A percentile compares a stretch with the other conserved stretches of the same genome.
These are phyloP conservation scores for Fusarium mexicanum DNA, from an alignment of 2,329 filamentous ascomycete genomes.

Conservation along the genomic window DNA sequence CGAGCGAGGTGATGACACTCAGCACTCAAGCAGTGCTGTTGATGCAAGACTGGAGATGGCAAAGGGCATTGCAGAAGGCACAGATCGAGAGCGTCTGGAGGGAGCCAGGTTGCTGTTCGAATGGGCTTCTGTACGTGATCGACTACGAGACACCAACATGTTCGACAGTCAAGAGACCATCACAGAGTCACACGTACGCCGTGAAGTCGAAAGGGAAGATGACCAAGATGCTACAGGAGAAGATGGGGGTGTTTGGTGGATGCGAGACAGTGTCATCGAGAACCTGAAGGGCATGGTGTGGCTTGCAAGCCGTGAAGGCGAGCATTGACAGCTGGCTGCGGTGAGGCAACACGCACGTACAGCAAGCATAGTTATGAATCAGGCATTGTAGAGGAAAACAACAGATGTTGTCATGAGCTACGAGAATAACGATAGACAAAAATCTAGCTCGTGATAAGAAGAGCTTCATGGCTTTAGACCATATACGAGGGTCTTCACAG, in stretches of 20 bases:
- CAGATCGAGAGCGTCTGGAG: slow-evolving; percentile 55
- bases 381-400: not conserved
- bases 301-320: slow-evolving; percentile 56
- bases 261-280: slow-evolving; percentile 65
- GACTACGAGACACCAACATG: slow-evolving; percentile 42
- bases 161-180: slow-evolving; percentile 50
- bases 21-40: slow-evolving; percentile 63
- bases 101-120: slow-evolving; percentile 64
- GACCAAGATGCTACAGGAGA: slow-evolving; percentile 36
- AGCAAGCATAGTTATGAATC: not conserved
- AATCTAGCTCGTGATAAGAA: slow-evolving; percentile 10
- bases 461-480: not conserved
- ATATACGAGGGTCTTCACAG: slow-evolving; percentile 2
- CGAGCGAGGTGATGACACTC: slow-evolving; percentile 59
- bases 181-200: slow-evolving; percentile 37
- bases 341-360: not conserved
- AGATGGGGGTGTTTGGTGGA: slow-evolving; percentile 60
- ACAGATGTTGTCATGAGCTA: slow-evolving; percentile 30
- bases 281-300: slow-evolving; percentile 64
- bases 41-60: slow-evolving; percentile 78
- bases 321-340: slow-evolving; percentile 34
- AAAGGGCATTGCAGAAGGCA: slow-evolving; percentile 54
- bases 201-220: slow-evolving; percentile 26
- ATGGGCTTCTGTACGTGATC: slow-evolving; percentile 61
- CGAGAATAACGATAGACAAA: slow-evolving; percentile 25